Base-by-base conservation (phyloP, 2,329 filamentous ascomycete species). In the Dactylellina haptotyla region DNA sequence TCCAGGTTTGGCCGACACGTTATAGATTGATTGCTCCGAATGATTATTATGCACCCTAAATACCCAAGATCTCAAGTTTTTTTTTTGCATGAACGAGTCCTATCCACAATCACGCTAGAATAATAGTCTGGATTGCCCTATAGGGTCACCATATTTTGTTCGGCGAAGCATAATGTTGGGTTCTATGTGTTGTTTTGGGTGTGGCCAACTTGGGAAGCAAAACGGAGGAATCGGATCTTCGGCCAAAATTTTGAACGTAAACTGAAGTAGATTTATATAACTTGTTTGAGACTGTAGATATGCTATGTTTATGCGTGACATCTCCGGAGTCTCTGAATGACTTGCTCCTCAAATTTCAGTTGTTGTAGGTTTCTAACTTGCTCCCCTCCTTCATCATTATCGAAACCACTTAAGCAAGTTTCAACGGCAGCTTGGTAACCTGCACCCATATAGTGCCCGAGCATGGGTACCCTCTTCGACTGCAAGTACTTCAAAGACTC, bases 341-440 rank as follows among this genome's bases (percentile, higher is more conserved):
- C 65, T 3, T 57, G 8, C 12, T 63, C 26, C 50, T 70, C 65
- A 41, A 70, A 70, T 20, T 43, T 56, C 9, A 70, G 51, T 28
- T 70, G 65, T 37, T 26, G 23, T 32, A 32, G 28, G 39, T 14
- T n/a, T 23, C 10, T 8, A 12, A 3, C 43, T 34, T 23, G 51
- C 6, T 48, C 28, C 37, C 18, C 30, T 43, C 12, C 4, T 23
- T 41, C 18, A 18, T 20, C 6, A 26, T 16, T 32, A 14, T 34
- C 57, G 14, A 70, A 62, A 2, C 48, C 48, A 6, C 12, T 41
- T n/a, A 70, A 43, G 16, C 65, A 70, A 26, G 57, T 57, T 2
- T 43, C 9, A 9, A 70, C 65, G 23, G 57, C 65, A 39, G 39
- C 46, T 54, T 62, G 65, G 18, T 70, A 70, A 30, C 57, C 48